Conservation (phyloP, 1,284 basidiomycete genomes). For the Stereum hirsutum region DNA sequence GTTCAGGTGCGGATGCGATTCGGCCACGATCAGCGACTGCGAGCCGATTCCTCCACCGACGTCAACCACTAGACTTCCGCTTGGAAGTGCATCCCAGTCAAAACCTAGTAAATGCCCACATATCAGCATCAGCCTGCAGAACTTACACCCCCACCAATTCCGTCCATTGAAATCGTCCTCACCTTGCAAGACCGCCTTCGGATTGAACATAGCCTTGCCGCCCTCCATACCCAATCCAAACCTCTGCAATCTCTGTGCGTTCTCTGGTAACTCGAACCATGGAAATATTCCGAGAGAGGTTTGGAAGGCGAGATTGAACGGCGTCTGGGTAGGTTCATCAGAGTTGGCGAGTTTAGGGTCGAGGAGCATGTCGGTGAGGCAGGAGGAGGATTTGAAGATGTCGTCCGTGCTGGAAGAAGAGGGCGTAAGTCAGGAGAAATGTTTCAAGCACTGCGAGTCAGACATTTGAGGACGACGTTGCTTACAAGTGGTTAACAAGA, state of each 20-base stretch:
- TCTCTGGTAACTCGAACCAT: slow-evolving; percentile 26
- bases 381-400: slow-evolving; percentile 60
- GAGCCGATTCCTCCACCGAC: slow-evolving; percentile 72
- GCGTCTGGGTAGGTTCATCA: slow-evolving; percentile 16
- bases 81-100: slow-evolving; percentile 48
- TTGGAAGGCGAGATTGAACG: slow-evolving; percentile 25
- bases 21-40: slow-evolving; percentile 57
- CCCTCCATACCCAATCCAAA: slow-evolving; percentile 68
- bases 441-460: too few relatives aligned
- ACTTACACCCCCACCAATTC: too few relatives aligned
- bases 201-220: too few relatives aligned
- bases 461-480: too few relatives aligned
- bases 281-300: slow-evolving; percentile 25
- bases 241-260: slow-evolving; percentile 37
- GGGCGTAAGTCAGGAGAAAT: too few relatives aligned
- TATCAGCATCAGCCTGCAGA: too few relatives aligned
- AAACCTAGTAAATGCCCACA: slow-evolving; percentile 36
- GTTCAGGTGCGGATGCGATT: slow-evolving; percentile 38
- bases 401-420: slow-evolving; percentile 71
- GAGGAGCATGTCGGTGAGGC: slow-evolving; percentile 56
- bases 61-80: slow-evolving; percentile 55
- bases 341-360: too few relatives aligned
- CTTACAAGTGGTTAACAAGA: too few relatives aligned
- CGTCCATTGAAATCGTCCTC: too few relatives aligned
- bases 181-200: too few relatives aligned